phyloP scores from a whole-genome alignment of 2,329 filamentous ascomycete genomes.

The Pseudogymnoascus sp. region DNA sequence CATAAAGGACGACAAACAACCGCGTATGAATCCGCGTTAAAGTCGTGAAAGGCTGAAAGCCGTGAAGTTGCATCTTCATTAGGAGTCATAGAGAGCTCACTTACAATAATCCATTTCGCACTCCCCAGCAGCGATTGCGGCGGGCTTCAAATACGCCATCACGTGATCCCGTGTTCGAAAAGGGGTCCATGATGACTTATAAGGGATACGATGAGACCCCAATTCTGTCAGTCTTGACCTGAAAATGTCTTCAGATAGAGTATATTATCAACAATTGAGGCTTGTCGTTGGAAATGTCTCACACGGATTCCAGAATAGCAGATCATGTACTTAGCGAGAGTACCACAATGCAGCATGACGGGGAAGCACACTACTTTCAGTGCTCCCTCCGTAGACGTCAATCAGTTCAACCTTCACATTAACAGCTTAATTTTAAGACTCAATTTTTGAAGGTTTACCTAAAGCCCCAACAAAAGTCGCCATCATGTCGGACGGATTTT shows the following conservation, averaged over 20 bases:
- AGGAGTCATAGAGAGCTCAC: not conserved
- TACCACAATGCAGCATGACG: not conserved
- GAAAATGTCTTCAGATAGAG: not conserved
- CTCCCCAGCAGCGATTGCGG: not conserved
- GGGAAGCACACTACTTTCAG: not conserved
- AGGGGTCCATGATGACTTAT: not conserved
- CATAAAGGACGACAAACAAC: not conserved
- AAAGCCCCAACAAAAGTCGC: not conserved
- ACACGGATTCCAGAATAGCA: not conserved
- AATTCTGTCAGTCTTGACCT: not conserved
- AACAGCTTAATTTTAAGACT: not conserved
- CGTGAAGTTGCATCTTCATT: not conserved
- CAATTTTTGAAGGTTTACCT: not conserved
- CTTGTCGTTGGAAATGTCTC: conserved; percentile 1
- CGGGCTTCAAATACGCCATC: not conserved
- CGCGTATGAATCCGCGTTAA: not conserved
- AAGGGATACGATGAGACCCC: not conserved
- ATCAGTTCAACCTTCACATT: not conserved
- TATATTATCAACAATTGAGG: not conserved
- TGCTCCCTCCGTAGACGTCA: not conserved
- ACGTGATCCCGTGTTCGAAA: not conserved
- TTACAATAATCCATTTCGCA: not conserved
- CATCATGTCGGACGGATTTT: conserved; percentile 5
- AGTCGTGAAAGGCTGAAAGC: not conserved
- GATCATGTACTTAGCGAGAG: not conserved